Base-by-base conservation (phyloP, 352 stramenopile genomes). In the Phytophthora pseudosyringae region DNA sequence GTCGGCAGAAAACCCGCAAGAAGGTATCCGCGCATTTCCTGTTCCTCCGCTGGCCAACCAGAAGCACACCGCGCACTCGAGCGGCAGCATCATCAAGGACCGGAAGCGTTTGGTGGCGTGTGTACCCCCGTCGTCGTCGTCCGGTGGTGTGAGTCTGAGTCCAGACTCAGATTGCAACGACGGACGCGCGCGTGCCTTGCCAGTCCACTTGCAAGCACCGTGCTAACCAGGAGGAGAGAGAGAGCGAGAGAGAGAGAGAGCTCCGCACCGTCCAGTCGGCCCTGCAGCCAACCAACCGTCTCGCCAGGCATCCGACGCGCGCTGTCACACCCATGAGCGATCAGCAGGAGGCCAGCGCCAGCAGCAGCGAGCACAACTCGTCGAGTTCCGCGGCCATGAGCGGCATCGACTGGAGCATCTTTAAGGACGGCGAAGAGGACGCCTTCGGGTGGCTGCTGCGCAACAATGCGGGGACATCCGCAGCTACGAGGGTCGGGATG, bases 361-460 rank as follows among this genome's bases (percentile, higher is more conserved):
- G 46, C 15, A 49, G 52, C n/a, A 16, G 25, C 35, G 35, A 63
- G 16, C 43, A 48, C 13, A 61, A 60, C 40, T 16, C 43, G 16
- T 64, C 63, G 10, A 75, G 38, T 33, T 51, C 50, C 11, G 36
- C 64, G 38, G 39, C 60, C 51, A 68, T 72, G 63, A 86, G 80
- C 54, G 72, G 81, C 62, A 83, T 88, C 50, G 81, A 90, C 65
- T 90, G 78, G 78, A 84, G 72, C 64, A 85, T 90, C 53, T 90
- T 90, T 63, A 80, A 81, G 41, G 81, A 90, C 64, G 62, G 70
- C 56, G 76, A 88, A 44, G 78, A 88, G 39, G 76, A 85, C 54
- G 55, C 78, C 13, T 88, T 90, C 59, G 65, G 73, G 6, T 90
- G 81, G 81, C 72, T 90, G 5, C 62, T 83, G 66, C 71, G 76